Evolutionary conservation across 2,329 filamentous ascomycete species (phyloP), one percentile per base, ranked within the genome.

Genomic region (Phialocephala sp.): DNA sequence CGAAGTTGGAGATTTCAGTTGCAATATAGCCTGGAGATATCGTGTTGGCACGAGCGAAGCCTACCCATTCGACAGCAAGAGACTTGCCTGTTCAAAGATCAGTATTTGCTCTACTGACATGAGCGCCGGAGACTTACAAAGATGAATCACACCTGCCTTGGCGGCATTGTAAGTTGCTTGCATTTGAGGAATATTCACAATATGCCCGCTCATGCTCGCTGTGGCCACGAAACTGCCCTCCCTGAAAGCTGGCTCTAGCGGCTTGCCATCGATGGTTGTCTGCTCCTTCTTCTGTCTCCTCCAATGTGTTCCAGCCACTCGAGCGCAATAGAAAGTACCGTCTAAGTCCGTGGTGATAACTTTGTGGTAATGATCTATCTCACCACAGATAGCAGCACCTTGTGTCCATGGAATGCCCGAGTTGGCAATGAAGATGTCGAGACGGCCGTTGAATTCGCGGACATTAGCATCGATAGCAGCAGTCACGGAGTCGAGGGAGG

Each of bases 361-460:
- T 67, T 87, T 85, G 59, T 83, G 83, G 79, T 91, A 91, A 72
- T 87, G 85, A 20, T 87, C 84, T 20, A 89, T 75, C 5, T 85
- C 80, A 27, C 88, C 89, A 67, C 91, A 88, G 41, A 92, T 81
- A 75, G 90, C 87, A 9, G 87, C 76, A 0, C 89, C 89, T 66
- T 91, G 83, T 1, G 85, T 88, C 90, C 90, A 94, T 0, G 88
- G 84, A 61, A 93, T 88, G 60, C 91, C 91, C 15, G 89, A 89
- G 75, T 95, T 94, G 71, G 91, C 91, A 54, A 94, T 86, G 72
- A 94, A 93, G 70, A 93, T 82, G 73, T 94, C 91, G 9, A 94
- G 85, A 5, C 90, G 86, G 66, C 89, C 89, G 74, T 90, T 88
- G 79, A 94, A 91, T 18, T 94, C 77, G 66, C 83, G 78, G 47